These are phyloP conservation scores for Fagopyrum tataricum DNA, from an alignment of 148 eudicot genomes.

Conservation along the genomic window DNA sequence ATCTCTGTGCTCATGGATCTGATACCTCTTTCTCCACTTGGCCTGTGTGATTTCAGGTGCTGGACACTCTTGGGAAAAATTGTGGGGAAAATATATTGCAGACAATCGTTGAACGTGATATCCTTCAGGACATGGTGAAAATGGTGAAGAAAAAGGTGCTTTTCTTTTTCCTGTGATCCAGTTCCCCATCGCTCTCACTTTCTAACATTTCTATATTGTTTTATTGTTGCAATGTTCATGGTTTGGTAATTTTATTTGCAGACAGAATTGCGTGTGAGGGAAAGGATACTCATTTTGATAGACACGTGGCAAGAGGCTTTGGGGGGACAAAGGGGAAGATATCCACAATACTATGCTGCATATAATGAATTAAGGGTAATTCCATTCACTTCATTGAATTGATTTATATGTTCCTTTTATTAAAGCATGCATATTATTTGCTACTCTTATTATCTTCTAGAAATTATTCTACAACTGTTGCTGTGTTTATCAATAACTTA, in stretches of 20 bases:
- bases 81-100: conserved; percentile 77
- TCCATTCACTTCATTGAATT: conserved; percentile 6
- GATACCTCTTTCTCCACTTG: not conserved
- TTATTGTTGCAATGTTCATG: conserved; percentile 12
- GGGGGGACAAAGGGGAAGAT: conserved; percentile 71
- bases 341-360: conserved; percentile 76
- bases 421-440: not conserved
- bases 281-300: conserved; percentile 66
- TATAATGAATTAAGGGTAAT: conserved; percentile 83
- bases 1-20: not conserved
- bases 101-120: conserved; percentile 80
- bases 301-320: conserved; percentile 96
- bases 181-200: not conserved
- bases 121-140: conserved; percentile 92
- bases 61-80: conserved; percentile 89
- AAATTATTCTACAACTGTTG: not conserved
- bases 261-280: conserved; percentile 85
- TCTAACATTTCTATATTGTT: not conserved
- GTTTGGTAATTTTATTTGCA: conserved; percentile 24
- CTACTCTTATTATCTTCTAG: not conserved
- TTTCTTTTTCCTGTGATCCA: not conserved
- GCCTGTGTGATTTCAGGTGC: conserved; percentile 36
- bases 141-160: conserved; percentile 87
- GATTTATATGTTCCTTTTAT: not conserved
- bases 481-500: not conserved